A percentile compares a stretch with the other conserved stretches of the same genome.
These are phyloP conservation scores for Boletus semigastroideus DNA, from an alignment of 1,284 basidiomycete genomes.

Conservation along the genomic window DNA sequence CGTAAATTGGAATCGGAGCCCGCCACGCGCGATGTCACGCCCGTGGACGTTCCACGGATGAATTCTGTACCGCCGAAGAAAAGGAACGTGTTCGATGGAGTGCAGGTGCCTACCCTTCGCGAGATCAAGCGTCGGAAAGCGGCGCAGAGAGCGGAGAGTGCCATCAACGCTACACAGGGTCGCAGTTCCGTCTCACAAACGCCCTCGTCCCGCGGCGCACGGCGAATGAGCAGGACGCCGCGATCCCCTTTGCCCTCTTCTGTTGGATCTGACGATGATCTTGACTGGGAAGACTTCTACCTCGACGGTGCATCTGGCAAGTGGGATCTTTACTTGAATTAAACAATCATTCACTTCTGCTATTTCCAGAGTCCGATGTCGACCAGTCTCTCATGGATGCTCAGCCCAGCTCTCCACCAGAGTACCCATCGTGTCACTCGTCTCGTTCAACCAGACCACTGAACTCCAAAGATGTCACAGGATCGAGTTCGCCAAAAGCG, in stretches of 20 bases:
- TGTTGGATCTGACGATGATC: slow-evolving; percentile 23
- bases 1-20: slow-evolving; percentile 29
- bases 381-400: slow-evolving; percentile 20
- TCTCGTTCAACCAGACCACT: neutral
- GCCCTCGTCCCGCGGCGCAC: neutral
- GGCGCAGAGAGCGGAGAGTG: neutral
- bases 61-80: slow-evolving; percentile 23
- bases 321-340: neutral
- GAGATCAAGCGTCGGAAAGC: slow-evolving; percentile 11
- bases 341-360: neutral
- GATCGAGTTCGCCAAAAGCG: slow-evolving; percentile 2
- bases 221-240: neutral
- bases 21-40: slow-evolving; percentile 20
- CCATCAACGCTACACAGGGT: neutral
- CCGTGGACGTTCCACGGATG: slow-evolving; percentile 13
- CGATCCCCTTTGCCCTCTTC: slow-evolving; percentile 1
- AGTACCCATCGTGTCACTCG: neutral
- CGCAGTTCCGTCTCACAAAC: neutral
- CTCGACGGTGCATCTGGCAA: slow-evolving; percentile 26
- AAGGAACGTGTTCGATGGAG: slow-evolving; percentile 27
- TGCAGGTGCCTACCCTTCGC: slow-evolving; percentile 25
- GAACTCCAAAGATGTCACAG: slow-evolving; percentile 3
- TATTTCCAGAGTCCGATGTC: slow-evolving; percentile 21
- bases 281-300: slow-evolving; percentile 36
- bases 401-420: slow-evolving; percentile 7